A percentile compares a stretch with the other conserved stretches of the same genome.
Evolutionary conservation across 805 yeast genomes (phyloP).

Genomic region (Soucietia sequanensis): DNA sequence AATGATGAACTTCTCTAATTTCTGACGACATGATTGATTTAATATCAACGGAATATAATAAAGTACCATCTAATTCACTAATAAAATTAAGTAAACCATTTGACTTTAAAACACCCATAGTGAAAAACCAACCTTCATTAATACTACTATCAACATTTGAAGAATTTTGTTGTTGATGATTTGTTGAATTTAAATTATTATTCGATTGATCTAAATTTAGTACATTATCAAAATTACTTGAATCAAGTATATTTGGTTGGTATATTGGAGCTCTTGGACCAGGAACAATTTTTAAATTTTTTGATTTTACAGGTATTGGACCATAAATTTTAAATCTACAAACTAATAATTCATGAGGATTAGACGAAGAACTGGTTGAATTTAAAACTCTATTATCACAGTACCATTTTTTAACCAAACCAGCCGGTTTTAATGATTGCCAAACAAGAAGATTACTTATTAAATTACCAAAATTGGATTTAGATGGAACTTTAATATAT

Average conservation of each 20-base stretch:
- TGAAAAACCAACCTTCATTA: slow-evolving; percentile 66
- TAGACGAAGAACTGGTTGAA: slow-evolving; percentile 17
- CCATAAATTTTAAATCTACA: slow-evolving; percentile 68
- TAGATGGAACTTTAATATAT: slow-evolving; percentile 35
- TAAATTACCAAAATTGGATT: slow-evolving; percentile 40
- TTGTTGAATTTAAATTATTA: neutral
- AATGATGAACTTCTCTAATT: slow-evolving; percentile 60
- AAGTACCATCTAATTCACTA: slow-evolving; percentile 61
- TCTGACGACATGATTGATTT: slow-evolving; percentile 55
- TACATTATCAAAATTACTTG: slow-evolving; percentile 3
- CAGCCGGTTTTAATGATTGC: slow-evolving; percentile 53
- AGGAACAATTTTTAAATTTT: slow-evolving; percentile 33
- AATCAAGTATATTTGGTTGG: slow-evolving; percentile 11
- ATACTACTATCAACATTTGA: slow-evolving; percentile 9
- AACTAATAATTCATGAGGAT: slow-evolving; percentile 46
- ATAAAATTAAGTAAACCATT: slow-evolving; percentile 62
- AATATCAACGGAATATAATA: slow-evolving; percentile 58
- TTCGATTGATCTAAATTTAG: neutral
- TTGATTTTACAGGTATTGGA: slow-evolving; percentile 47
- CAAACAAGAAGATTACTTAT: slow-evolving; percentile 51
- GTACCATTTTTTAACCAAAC: slow-evolving; percentile 55
- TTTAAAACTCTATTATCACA: slow-evolving; percentile 33
- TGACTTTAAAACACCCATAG: slow-evolving; percentile 67
- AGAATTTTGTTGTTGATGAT: slow-evolving; percentile 5
- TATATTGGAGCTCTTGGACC: slow-evolving; percentile 40